Evolutionary conservation across 805 yeast species (phyloP), one percentile per base, ranked within the genome.

Genomic region (Cyberlindnera japonica): DNA sequence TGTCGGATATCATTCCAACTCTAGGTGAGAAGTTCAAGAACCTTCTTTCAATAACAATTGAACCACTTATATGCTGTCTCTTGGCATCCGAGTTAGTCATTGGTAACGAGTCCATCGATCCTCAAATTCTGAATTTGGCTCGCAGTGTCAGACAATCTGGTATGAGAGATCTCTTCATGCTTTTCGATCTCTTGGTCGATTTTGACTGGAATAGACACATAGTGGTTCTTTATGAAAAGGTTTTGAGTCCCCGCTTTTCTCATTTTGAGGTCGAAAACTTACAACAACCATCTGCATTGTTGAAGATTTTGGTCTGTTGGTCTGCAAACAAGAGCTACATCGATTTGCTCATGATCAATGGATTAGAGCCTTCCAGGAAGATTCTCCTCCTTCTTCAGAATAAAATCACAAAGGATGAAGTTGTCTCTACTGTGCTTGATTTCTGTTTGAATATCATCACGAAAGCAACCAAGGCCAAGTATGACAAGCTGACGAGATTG

Each of bases 251-350:
- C 7, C 75, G 95, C 54, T 67, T 93, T 50, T 67, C 45, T 1
- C 66, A 71, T 11, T 91, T 91, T 60, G 82, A 82, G 3, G 72
- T 65, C 29, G 95, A 84, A 53, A 93, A 91, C 58, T 66, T 83
- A 23, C 95, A 88, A 55, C 88, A 83, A 53, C 81, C 91, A 1
- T 88, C 97, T 0, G 74, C 95, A 0, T 58, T 91, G 32, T 64
- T 90, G 75, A 75, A 69, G 41, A 57, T 88, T 9, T 73, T 91
- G 53, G 61, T 77, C 6, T 64, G 73, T 8, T 75, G 95, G 79
- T 65, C 83, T 35, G 56, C 68, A 5, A 57, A 63, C 23, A 64
- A 67, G 5, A 64, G 65, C 17, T 67, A 81, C 27, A 63, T 71
- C 34, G 67, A 68, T 12, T 75, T 82, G 43, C 61, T 87, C 32